Base-by-base conservation (phyloP, 2,329 filamentous ascomycete genomes). In the Phoma sp. region DNA sequence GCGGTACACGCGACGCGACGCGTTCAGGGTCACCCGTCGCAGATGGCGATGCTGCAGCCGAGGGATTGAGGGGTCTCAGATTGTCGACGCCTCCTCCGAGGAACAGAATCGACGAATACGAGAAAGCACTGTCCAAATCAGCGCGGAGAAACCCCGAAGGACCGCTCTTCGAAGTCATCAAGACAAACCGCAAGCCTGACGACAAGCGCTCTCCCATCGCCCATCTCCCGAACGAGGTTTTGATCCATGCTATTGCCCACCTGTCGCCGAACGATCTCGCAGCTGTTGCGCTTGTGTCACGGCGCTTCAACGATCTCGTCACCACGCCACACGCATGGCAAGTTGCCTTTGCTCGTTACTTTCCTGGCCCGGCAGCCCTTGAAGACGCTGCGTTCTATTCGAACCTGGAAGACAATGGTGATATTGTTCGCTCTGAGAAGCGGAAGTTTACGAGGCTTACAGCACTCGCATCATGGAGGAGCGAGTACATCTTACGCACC, bases 271-370 rank as follows among this genome's bases (percentile, higher is more conserved):
- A 91, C 59, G 92, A 93, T 20, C 85, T 98, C 65, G 87, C 89
- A 15, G 85, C 89, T 9, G 88, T 96, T 10, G 89, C 92, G 15
- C 83, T 96, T 43, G 92, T 98, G 25, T 97, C 91, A 28, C 91
- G 87, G 67, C 89, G 91, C 48, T 96, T 98, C 71, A 91, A 96
- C 74, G 83, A 84, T 46, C 81, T 98, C 33, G 89, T 98, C 50
- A 96, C 92, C 4, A 93, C 91, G 1, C 91, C 93, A 14, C 92
- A 97, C 76, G 92, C 92, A 7, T 98, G 93, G 93, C 87, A 92
- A 59, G 90, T 92, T 71, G 93, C 93, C 5, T 98, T 98, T 71
- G 84, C 91, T 64, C 91, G 93, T 58, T 93, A 88, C 77, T 99
- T 98, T 65, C 91, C 91, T 0, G 92, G 90, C 1, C 85, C 89